Conservation (phyloP, 1,284 basidiomycete genomes). For the Acaromyces ingoldii region DNA sequence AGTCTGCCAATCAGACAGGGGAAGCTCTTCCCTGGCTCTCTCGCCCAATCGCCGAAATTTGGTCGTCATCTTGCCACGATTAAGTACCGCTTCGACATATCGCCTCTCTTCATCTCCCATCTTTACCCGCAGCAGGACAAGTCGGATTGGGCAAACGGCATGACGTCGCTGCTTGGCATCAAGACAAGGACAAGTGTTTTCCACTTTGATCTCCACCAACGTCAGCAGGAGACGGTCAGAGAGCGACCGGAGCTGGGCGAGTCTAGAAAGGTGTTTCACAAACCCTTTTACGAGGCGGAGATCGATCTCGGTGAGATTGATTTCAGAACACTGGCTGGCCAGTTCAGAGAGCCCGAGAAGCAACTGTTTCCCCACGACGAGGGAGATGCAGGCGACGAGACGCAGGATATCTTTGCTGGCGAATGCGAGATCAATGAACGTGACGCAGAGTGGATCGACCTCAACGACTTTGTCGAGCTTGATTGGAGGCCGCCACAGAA, state of each 20-base stretch:
- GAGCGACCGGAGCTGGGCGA: slow-evolving; percentile 50
- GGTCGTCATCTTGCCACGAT: slow-evolving; percentile 82
- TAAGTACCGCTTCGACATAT: slow-evolving; percentile 80
- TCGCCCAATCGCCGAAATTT: slow-evolving; percentile 78
- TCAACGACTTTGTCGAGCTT: slow-evolving; percentile 77
- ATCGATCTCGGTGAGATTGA: slow-evolving; percentile 73
- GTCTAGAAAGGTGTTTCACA: slow-evolving; percentile 56
- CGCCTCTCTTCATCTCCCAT: slow-evolving; percentile 78
- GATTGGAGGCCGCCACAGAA: slow-evolving; percentile 61
- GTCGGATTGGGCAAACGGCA: slow-evolving; percentile 71
- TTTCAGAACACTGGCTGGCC: slow-evolving; percentile 71
- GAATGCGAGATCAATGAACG: slow-evolving; percentile 16
- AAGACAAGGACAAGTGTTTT: slow-evolving; percentile 78
- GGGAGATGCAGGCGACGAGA: slow-evolving; percentile 30
- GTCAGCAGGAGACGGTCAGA: slow-evolving; percentile 68
- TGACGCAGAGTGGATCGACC: slow-evolving; percentile 66
- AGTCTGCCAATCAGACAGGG: slow-evolving; percentile 85
- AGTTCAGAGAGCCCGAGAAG: slow-evolving; percentile 58
- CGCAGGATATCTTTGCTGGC: slow-evolving; percentile 30
- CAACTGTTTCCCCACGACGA: slow-evolving; percentile 17
- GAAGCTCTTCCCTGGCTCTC: slow-evolving; percentile 67
- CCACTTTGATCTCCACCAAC: slow-evolving; percentile 85
- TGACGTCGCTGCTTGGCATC: slow-evolving; percentile 72
- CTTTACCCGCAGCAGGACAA: slow-evolving; percentile 74
- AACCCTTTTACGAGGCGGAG: slow-evolving; percentile 89